Conservation (phyloP, 495 filamentous ascomycete genomes). For the Xylaria grammica region DNA sequence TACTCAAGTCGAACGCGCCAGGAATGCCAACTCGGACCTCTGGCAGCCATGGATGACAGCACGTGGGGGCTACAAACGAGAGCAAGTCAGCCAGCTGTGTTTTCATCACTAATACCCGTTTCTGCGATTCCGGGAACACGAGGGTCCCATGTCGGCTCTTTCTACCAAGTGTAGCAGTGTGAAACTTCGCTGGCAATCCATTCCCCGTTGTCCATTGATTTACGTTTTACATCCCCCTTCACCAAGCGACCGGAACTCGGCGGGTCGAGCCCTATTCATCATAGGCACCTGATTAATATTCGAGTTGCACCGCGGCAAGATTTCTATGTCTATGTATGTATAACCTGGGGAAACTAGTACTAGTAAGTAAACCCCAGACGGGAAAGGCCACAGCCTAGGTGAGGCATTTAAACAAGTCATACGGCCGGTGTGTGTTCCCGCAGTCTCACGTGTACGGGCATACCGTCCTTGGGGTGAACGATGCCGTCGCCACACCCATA, state of each 20-base stretch:
- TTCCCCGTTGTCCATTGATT: not conserved
- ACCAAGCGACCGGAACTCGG: not conserved
- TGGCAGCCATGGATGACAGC: not conserved
- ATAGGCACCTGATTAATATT: not conserved
- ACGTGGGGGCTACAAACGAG: conserved; percentile 4
- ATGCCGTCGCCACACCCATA: conserved; percentile 36
- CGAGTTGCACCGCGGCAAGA: not conserved
- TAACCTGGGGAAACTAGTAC: too few relatives aligned
- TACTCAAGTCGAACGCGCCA: not conserved
- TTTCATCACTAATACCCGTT: not conserved
- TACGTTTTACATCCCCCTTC: not conserved
- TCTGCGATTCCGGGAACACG: conserved; percentile 1
- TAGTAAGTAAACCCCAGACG: not conserved
- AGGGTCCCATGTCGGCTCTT: not conserved
- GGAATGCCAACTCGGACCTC: not conserved
- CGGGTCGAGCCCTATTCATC: not conserved
- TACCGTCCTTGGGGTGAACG: conserved; percentile 40
- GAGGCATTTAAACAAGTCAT: conserved; percentile 19
- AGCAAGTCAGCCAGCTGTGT: not conserved
- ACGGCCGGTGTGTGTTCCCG: conserved; percentile 17
- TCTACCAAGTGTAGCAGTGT: not conserved
- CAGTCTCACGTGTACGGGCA: conserved; percentile 34
- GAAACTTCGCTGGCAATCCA: not conserved
- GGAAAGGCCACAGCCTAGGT: not conserved
- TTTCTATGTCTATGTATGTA: not conserved